Evolutionary conservation across 2,329 filamentous ascomycete species (phyloP), one percentile per base, ranked within the genome.

Genomic region (Cercospora sp.): DNA sequence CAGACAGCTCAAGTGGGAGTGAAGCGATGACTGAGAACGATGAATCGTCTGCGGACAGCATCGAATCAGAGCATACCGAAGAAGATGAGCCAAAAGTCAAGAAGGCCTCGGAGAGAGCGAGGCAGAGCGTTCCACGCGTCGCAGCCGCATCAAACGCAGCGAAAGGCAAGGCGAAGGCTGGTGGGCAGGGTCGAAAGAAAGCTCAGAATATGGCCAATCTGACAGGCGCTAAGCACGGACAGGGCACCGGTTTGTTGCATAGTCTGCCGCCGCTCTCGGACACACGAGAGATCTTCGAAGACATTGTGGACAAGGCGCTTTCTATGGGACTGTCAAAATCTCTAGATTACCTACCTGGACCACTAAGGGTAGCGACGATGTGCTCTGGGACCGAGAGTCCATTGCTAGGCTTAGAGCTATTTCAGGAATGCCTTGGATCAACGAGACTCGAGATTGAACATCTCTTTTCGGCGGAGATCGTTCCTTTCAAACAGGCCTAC

Each of bases 321-420:
- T 2, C 23, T 1, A 58, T 59, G 48, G 63, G 63, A 2, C 12
- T 68, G 3, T 26, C 45, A 5, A 10, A 65, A 36, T 55, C 63
- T 9, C 3, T 68, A 1, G 13, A 63, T 3, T n/a, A 40, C 6
- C 40, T 68, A 2, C 36, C 59, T 33, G 63, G 80, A 6, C 74
- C 80, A 4, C 72, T 90, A 0, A 79, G 84, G 8, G 81, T 93
- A 28, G 90, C 85, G 0, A 94, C 91, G 0, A 87, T 93, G 82
- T 94, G 91, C 75, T 93, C 91, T 1, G 91, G 91, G 0, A 94
- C 91, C 0, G 91, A 94, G 72, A 88, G 88, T 4, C 91, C 91
- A 0, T 79, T 94, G 1, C 81, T 93, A 1, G 89, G 89, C 0
- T 75, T 93, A 13, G 80, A 87, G 13, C 81, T 89, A 76, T 79